phyloP scores from a whole-genome alignment of 305 asterid species.

The Fraxinus greggii region DNA sequence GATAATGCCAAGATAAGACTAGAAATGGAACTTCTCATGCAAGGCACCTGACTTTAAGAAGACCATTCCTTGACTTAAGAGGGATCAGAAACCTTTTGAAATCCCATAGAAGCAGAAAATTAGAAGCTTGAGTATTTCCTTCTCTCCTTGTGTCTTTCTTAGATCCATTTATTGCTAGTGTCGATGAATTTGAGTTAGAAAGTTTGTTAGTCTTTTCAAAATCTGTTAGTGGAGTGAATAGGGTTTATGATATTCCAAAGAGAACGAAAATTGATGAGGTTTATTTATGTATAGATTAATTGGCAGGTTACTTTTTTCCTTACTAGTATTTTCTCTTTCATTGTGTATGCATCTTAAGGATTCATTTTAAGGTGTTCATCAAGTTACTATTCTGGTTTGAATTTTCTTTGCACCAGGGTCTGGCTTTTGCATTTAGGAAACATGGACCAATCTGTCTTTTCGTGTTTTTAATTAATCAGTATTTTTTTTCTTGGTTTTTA shows the following conservation, averaged over 20 bases:
- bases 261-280: neutral
- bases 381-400: neutral
- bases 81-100: neutral
- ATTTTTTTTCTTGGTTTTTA: neutral
- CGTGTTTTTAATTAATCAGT: neutral
- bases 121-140: constrained; percentile 3
- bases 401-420: neutral
- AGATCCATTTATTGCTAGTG: constrained; percentile 7
- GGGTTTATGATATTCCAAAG: neutral
- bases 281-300: neutral
- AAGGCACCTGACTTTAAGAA: neutral
- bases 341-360: neutral
- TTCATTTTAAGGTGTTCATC: neutral
- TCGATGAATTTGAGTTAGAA: neutral
- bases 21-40: constrained; percentile 1
- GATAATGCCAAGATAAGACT: constrained; percentile 2
- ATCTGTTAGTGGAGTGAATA: constrained; percentile 2
- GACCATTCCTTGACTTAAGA: neutral
- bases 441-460: neutral
- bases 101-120: neutral
- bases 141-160: constrained; percentile 7
- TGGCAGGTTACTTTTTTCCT: neutral
- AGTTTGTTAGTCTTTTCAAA: constrained; percentile 3
- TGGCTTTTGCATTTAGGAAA: neutral
- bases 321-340: neutral